Conservation (phyloP, 2,329 filamentous ascomycete species). For the Sporothrix mexicana region DNA sequence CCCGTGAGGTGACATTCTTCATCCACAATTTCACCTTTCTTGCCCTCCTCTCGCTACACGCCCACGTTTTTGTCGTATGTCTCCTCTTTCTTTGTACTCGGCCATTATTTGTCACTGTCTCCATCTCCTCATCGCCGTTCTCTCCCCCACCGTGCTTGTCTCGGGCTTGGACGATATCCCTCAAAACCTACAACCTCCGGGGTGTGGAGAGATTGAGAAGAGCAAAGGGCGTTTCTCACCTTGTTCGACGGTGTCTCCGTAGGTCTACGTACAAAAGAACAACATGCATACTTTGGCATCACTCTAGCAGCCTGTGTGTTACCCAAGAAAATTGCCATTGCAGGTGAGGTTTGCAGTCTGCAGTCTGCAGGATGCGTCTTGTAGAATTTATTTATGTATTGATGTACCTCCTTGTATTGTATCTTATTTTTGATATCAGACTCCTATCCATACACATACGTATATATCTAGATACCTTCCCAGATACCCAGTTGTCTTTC, state of each 20-base stretch:
- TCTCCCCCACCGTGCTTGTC: neutral
- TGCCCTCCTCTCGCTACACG: neutral
- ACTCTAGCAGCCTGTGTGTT: constrained; percentile 17
- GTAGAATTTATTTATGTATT: neutral
- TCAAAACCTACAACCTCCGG: neutral
- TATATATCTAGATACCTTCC: too few species aligned
- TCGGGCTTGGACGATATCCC: neutral
- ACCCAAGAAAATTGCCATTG: neutral
- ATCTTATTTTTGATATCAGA: too few species aligned
- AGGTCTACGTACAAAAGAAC: too few species aligned
- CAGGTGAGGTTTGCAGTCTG: neutral
- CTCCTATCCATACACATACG: too few species aligned
- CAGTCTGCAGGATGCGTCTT: neutral
- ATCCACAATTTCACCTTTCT: neutral
- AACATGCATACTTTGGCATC: too few species aligned
- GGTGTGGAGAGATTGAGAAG: neutral
- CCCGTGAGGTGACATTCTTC: neutral
- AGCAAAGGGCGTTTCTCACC: neutral
- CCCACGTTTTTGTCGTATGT: neutral
- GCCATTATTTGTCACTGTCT: neutral
- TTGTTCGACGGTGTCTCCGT: neutral
- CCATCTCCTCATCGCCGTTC: neutral
- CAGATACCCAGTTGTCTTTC: too few species aligned
- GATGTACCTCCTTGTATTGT: neutral
- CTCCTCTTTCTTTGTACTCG: neutral